A percentile compares a stretch with the other conserved stretches of the same genome.
These are phyloP conservation scores for Cladosporium sp. DNA, from an alignment of 2,329 filamentous ascomycete species.

Conservation along the genomic window DNA sequence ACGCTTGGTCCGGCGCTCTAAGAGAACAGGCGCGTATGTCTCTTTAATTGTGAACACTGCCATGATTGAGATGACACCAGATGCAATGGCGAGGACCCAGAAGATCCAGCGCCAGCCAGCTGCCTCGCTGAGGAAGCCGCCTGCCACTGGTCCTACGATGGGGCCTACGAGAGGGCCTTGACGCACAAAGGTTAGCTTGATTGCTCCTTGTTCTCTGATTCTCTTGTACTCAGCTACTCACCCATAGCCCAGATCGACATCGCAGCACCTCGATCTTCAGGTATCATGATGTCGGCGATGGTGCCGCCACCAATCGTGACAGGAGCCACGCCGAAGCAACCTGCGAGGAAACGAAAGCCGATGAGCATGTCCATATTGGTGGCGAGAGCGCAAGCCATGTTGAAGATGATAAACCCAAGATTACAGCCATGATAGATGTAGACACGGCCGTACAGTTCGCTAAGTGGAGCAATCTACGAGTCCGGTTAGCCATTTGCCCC, in stretches of 20 bases:
- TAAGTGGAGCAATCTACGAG: constrained; percentile 48
- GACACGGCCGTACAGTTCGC: constrained; percentile 27
- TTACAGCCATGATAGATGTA: constrained; percentile 13
- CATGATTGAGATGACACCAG: constrained; percentile 38
- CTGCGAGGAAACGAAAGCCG: constrained; percentile 36
- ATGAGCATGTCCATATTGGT: constrained; percentile 38
- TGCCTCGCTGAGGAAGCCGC: constrained; percentile 24
- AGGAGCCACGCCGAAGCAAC: constrained; percentile 48
- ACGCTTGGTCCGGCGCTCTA: constrained; percentile 45
- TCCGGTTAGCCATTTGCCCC: constrained; percentile 47
- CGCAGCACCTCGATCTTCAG: constrained; percentile 25
- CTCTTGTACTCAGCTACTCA: constrained; percentile 22
- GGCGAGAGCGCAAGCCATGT: constrained; percentile 35
- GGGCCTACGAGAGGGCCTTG: too few species aligned
- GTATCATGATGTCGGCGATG: constrained; percentile 24
- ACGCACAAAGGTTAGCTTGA: too few species aligned
- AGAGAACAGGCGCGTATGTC: constrained; percentile 42
- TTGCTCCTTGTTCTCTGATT: too few species aligned
- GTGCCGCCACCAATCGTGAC: constrained; percentile 43
- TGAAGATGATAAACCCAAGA: constrained; percentile 26
- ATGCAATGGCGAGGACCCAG: constrained; percentile 35
- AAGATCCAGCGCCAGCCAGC: constrained; percentile 28
- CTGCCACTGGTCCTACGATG: constrained; percentile 22
- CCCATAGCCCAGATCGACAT: constrained; percentile 23
- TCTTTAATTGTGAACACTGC: constrained; percentile 47